phyloP scores from a whole-genome alignment of 192 early-diverging fungal species.

The Coemansia sp. region DNA sequence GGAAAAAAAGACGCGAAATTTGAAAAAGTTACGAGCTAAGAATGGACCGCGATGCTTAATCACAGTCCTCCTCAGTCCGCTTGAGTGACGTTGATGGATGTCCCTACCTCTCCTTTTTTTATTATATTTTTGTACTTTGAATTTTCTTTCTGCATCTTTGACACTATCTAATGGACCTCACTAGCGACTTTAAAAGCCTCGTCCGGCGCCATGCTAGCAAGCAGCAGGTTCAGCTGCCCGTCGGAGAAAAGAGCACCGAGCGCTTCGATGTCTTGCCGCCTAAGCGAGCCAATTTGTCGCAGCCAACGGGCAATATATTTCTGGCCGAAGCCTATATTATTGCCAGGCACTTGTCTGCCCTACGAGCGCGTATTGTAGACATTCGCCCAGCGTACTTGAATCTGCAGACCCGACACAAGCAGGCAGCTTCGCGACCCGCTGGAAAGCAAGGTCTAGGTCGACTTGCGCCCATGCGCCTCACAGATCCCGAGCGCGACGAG shows the following conservation, averaged over 20 bases:
- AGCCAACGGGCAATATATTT: conserved; percentile 48
- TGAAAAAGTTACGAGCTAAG: background rate
- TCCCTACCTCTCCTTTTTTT: background rate
- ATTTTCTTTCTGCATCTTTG: background rate
- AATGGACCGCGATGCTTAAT: background rate
- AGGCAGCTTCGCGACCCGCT: background rate
- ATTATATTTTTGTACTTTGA: background rate
- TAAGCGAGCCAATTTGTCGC: conserved; percentile 30
- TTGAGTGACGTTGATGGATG: background rate
- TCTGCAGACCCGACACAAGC: conserved; percentile 26
- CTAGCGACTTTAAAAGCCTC: conserved; percentile 28
- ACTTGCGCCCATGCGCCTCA: conserved; percentile 38
- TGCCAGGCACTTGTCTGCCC: conserved; percentile 58
- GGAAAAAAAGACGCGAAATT: background rate
- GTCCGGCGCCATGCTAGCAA: conserved; percentile 12
- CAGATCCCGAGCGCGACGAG: conserved; percentile 68
- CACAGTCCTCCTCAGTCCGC: background rate
- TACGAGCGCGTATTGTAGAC: conserved; percentile 56
- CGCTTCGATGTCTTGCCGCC: conserved; percentile 38
- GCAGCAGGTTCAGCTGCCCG: conserved; percentile 5
- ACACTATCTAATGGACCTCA: conserved; percentile 30
- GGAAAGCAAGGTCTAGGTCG: background rate
- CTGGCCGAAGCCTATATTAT: conserved; percentile 64
- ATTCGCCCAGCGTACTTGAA: conserved; percentile 62
- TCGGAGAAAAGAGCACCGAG: conserved; percentile 9